Base-by-base conservation (phyloP, 805 yeast species). In the Yarrowia deformans region DNA sequence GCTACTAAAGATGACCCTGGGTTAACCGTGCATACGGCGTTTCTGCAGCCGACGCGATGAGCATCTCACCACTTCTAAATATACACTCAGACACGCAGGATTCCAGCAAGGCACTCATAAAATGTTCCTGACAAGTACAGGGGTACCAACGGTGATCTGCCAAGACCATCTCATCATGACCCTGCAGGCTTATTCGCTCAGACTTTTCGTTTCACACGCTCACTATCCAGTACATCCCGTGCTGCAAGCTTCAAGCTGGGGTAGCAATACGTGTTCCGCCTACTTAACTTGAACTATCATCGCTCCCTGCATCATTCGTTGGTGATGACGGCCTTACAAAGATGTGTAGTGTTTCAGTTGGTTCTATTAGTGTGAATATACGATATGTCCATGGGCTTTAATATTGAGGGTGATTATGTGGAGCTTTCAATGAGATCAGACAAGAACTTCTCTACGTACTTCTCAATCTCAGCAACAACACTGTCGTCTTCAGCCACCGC, bases 401-500 rank as follows among this genome's bases (percentile, higher is more conserved):
- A 34, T 34, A 34, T 3, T 34, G 37, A 34, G 29, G 29, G 29
- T 34, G 37, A 34, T 9, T 34, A 34, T 42, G 46, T 7, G 8
- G 18, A 2, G 8, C 1, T 40, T 8, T 46, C 29, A 13, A 10
- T 10, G 19, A 52, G 32, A 3, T 37, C n/a, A 6, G 29, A 6
- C 12, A 52, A 19, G 18, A 39, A 54, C 34, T 16, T 9, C 19
- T 54, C 35, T 1, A 54, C 60, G 16, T 54, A 60, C 52, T 45
- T 34, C 9, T 43, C 52, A 1, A 63, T 32, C 43, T 61, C 45
- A 2, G 55, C 37, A 14, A 45, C 42, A 35, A 46, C 46, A 6
- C 35, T n/a, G n/a, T 48, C 56, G 40, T 63, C 68, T 8, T 63
- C 68, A 2, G 68, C 68, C 23, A 48, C 68, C 9, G 56, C 56